Conservation (phyloP, 164 flowering plant genomes). For the Chimonanthus salicifolius region DNA sequence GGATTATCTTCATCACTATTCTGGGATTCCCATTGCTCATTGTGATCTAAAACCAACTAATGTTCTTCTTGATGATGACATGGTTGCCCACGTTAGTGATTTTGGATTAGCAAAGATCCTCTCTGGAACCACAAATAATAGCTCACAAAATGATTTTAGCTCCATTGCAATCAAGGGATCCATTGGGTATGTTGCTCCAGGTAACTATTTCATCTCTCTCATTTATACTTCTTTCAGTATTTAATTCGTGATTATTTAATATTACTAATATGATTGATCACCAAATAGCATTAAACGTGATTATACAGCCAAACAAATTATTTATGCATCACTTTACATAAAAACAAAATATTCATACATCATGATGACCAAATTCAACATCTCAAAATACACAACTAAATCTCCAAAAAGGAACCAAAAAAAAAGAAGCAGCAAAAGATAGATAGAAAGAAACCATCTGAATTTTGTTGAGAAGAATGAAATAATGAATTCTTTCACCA, state of each 20-base stretch:
- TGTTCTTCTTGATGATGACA: conserved; percentile 28
- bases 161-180: conserved; percentile 28
- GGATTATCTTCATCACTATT: conserved; percentile 26
- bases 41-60: conserved; percentile 35
- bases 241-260: no score
- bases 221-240: not conserved
- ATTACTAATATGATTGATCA: no score
- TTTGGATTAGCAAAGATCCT: conserved; percentile 30
- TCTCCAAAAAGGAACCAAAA: not conserved
- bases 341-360: no score
- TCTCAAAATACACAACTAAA: no score
- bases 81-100: conserved; percentile 31
- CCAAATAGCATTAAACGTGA: not conserved
- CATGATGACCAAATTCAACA: no score
- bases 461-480: no score
- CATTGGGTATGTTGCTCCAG: conserved; percentile 38
- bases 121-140: not conserved
- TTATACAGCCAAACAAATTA: no score
- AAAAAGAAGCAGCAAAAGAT: not conserved
- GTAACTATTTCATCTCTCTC: conserved; percentile 10
- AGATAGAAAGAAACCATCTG: not conserved
- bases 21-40: conserved; percentile 20
- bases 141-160: conserved; percentile 6
- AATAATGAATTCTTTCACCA: not conserved
- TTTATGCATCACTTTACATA: not conserved